These are phyloP conservation scores for Rhexocercosporidium sp. DNA, from an alignment of 2,329 filamentous ascomycete genomes.

Conservation along the genomic window DNA sequence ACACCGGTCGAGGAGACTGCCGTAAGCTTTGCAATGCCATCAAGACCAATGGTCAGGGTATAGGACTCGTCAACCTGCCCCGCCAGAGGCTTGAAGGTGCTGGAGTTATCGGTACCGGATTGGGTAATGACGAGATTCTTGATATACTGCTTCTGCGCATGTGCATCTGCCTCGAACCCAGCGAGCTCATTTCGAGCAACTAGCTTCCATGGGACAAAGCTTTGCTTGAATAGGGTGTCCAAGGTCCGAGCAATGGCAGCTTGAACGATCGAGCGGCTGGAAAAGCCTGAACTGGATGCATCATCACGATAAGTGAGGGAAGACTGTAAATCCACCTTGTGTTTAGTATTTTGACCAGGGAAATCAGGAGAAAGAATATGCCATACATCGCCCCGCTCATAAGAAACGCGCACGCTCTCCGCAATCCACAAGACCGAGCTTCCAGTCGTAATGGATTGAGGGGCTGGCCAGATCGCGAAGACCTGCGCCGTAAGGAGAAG, in stretches of 20 bases:
- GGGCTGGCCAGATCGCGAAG: constrained; percentile 23
- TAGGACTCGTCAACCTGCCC: constrained; percentile 79
- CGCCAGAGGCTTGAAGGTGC: constrained; percentile 63
- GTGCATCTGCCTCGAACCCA: constrained; percentile 65
- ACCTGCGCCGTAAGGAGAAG: constrained; percentile 12
- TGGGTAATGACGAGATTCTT: constrained; percentile 67
- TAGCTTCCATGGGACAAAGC: constrained; percentile 81
- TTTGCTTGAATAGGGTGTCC: constrained; percentile 67
- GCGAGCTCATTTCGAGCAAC: constrained; percentile 62
- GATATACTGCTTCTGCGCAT: constrained; percentile 55
- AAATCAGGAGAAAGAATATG: neutral
- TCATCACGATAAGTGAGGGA: constrained; percentile 19
- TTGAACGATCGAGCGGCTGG: constrained; percentile 59
- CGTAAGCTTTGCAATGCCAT: constrained; percentile 65
- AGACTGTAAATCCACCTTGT: constrained; percentile 31
- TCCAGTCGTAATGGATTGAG: constrained; percentile 13
- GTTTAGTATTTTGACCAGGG: constrained; percentile 33
- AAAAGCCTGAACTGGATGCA: constrained; percentile 18
- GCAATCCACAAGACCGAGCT: constrained; percentile 18
- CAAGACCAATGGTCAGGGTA: constrained; percentile 61
- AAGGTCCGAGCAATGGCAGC: constrained; percentile 64
- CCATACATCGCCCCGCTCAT: constrained; percentile 13
- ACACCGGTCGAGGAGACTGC: constrained; percentile 72
- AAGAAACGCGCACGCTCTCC: constrained; percentile 13
- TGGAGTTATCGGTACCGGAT: constrained; percentile 56